These are phyloP conservation scores for Pezicula carpinea DNA, from an alignment of 2,329 filamentous ascomycete genomes.

Conservation along the genomic window DNA sequence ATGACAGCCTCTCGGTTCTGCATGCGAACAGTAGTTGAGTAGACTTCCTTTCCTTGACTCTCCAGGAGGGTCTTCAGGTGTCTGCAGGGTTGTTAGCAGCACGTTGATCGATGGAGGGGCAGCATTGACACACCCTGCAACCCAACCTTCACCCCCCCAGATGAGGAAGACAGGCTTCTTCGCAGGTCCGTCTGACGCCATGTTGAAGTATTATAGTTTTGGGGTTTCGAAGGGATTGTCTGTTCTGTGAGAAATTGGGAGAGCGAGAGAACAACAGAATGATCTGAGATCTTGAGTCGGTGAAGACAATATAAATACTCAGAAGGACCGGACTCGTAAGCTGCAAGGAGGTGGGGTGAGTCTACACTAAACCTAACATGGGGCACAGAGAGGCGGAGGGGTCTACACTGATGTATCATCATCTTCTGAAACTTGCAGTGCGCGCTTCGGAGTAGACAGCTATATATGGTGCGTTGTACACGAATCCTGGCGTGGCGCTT, in stretches of 20 bases:
- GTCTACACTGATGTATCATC: too few relatives aligned
- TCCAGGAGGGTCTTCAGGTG: slow-evolving; percentile 56
- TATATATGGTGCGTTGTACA: too few relatives aligned
- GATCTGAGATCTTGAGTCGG: slow-evolving; percentile 4
- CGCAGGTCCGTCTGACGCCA: slow-evolving; percentile 15
- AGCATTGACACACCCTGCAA: slow-evolving; percentile 38
- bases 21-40: slow-evolving; percentile 59
- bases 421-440: too few relatives aligned
- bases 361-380: too few relatives aligned
- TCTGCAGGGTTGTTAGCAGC: neutral
- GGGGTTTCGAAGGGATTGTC: slow-evolving; percentile 1
- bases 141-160: slow-evolving; percentile 61
- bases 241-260: slow-evolving; percentile 2
- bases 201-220: slow-evolving; percentile 7
- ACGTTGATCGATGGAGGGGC: neutral
- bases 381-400: too few relatives aligned
- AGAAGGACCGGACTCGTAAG: too few relatives aligned
- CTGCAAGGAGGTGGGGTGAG: too few relatives aligned
- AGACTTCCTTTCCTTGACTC: slow-evolving; percentile 55
- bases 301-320: neutral
- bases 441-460: too few relatives aligned
- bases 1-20: slow-evolving; percentile 55
- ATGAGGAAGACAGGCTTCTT: slow-evolving; percentile 49
- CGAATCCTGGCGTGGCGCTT: too few relatives aligned
- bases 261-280: neutral